Evolutionary conservation across 2,329 filamentous ascomycete species (phyloP), one percentile per base, ranked within the genome.

Genomic region (Beauveria sp.): DNA sequence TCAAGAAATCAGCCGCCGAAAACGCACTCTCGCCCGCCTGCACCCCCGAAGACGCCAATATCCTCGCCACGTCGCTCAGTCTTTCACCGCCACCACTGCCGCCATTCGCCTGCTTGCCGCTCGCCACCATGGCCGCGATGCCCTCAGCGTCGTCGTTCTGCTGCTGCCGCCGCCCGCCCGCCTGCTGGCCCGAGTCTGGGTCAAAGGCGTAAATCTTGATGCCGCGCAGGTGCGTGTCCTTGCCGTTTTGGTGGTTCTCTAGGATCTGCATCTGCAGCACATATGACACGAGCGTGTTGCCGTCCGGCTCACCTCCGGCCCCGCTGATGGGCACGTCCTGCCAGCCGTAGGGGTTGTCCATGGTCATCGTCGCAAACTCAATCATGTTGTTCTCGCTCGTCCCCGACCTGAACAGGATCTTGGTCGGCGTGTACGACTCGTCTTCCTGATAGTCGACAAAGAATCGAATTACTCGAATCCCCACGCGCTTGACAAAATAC

Each of bases 211-310:
- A 99, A 10, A 98, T 88, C 77, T 96, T 96, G 73, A 99, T 83
- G 2, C 92, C 93, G 18, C 95, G 84, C 26, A 99, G 83, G 78
- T 99, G 95, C n/a, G 95, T 99, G 72, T 99, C 95, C 73, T 99
- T 99, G 65, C 95, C 95, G 73, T 99, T 99, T 76, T 99, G 95
- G 73, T 99, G 95, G 71, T 99, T 99, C 77, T 98, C 95, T 57
- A 93, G 83, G 54, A 99, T 88, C 66, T 90, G 87, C 70, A 98
- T 87, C 73, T 98, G 93, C 30, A 99, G 81, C 34, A 98, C 85
- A 77, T 93, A 96, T 18, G 90, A 92, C 63, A 93, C 86, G 20
- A 98, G 83, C 1, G 93, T 89, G 68, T 87, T 89, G 46, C 83
- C 88, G 69, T 86, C 86, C 53, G 79, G 80, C 52, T 83, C 85